These are phyloP conservation scores for Botrytis paeoniae DNA, from an alignment of 2,329 filamentous ascomycete genomes.

Conservation along the genomic window DNA sequence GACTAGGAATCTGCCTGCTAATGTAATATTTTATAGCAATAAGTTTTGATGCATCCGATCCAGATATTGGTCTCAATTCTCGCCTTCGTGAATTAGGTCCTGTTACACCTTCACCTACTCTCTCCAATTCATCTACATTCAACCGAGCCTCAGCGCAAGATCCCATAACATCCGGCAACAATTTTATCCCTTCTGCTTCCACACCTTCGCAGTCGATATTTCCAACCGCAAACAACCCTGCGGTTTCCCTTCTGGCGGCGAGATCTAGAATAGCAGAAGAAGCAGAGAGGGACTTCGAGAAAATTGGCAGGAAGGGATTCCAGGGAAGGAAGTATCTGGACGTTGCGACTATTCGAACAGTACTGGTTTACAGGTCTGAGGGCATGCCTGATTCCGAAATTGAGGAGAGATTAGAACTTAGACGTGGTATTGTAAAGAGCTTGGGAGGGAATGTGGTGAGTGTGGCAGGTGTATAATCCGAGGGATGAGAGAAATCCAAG, in stretches of 20 bases:
- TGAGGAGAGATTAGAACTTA: conserved; percentile 44
- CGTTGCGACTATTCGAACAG: conserved; percentile 48
- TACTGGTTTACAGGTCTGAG: conserved; percentile 46
- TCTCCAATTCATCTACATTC: conserved; percentile 35
- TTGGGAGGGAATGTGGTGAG: conserved; percentile 29
- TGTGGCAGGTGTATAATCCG: not conserved
- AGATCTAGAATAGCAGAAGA: conserved; percentile 61
- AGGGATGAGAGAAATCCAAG: too few relatives aligned
- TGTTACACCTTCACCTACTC: conserved; percentile 34
- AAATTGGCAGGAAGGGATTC: conserved; percentile 37
- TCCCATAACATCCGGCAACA: conserved; percentile 13
- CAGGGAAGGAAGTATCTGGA: conserved; percentile 47
- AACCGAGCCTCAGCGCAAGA: conserved; percentile 12
- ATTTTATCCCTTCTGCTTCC: conserved; percentile 29
- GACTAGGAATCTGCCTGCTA: not conserved
- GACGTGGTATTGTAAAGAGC: conserved; percentile 42
- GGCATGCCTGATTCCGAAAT: conserved; percentile 28
- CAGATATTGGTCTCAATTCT: conserved; percentile 26
- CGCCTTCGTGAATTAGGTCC: conserved; percentile 34
- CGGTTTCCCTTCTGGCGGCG: conserved; percentile 32
- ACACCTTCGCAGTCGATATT: conserved; percentile 31
- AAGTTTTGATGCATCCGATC: conserved; percentile 24
- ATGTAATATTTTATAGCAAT: conserved; percentile 15
- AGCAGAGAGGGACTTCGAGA: conserved; percentile 54
- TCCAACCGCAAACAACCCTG: conserved; percentile 29